These are phyloP conservation scores for Globisporangium camurandrum DNA, from an alignment of 352 stramenopile species.

Conservation along the genomic window DNA sequence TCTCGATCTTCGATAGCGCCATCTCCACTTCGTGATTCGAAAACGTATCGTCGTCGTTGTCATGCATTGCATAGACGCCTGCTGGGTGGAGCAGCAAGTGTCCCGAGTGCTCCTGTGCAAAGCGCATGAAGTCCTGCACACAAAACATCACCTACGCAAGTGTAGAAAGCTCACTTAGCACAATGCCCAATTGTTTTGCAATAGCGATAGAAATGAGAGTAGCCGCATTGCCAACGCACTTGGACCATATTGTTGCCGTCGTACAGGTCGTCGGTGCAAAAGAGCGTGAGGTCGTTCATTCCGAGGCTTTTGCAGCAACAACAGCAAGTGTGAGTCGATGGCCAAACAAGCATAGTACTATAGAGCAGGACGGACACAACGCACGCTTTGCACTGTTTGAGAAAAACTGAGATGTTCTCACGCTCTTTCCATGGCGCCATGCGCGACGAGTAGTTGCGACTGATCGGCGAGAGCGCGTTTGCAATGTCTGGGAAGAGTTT, in stretches of 20 bases:
- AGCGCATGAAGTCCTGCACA: conserved; percentile 68
- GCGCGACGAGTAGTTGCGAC: conserved; percentile 50
- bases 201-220: not conserved
- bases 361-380: conserved; percentile 4
- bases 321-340: not conserved
- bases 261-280: conserved; percentile 81
- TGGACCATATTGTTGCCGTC: conserved; percentile 83
- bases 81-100: conserved; percentile 36
- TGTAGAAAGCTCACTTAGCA: no score
- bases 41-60: conserved; percentile 39
- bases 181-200: not conserved
- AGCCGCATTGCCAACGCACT: conserved; percentile 9
- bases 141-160: conserved; percentile 49
- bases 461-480: conserved; percentile 59
- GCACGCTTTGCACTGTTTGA: conserved; percentile 76
- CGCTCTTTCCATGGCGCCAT: conserved; percentile 83
- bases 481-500: conserved; percentile 45
- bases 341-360: not conserved
- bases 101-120: conserved; percentile 37
- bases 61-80: no score
- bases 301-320: conserved; percentile 42
- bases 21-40: conserved; percentile 74
- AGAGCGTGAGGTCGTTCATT: conserved; percentile 76
- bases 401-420: conserved; percentile 79
- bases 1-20: conserved; percentile 61